Percentiles rank a stretch among this genome's conserved stretches.
Conservation (phyloP, 768 basidiomycete genomes). For the Trichaptum fuscoviolaceum region DNA sequence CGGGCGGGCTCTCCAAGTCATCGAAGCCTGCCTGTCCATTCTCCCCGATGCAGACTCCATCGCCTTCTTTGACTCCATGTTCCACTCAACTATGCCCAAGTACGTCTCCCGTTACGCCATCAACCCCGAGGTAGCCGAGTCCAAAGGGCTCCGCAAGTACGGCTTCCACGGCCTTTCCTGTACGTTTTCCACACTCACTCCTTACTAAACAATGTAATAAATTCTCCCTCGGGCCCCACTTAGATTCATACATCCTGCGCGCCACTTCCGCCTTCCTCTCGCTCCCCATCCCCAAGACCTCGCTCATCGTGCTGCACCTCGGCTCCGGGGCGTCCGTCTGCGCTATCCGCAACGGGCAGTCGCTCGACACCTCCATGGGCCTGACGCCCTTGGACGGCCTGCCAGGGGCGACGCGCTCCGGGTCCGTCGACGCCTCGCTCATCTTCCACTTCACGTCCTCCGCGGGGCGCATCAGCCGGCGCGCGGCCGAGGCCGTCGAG, state of each 20-base stretch:
- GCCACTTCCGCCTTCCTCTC: slow-evolving; percentile 51
- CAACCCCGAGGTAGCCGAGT: slow-evolving; percentile 50
- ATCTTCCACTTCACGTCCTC: slow-evolving; percentile 78
- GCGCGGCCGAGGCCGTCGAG: slow-evolving; percentile 23
- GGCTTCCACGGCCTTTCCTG: slow-evolving; percentile 89
- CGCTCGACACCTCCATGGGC: slow-evolving; percentile 88
- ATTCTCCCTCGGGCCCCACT: no score
- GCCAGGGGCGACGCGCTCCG: slow-evolving; percentile 84
- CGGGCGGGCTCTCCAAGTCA: slow-evolving; percentile 54
- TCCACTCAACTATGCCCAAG: slow-evolving; percentile 69
- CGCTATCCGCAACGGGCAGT: slow-evolving; percentile 65
- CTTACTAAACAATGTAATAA: not conserved
- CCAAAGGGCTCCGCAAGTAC: slow-evolving; percentile 77
- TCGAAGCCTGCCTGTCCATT: slow-evolving; percentile 51
- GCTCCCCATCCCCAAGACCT: slow-evolving; percentile 44
- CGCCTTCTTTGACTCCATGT: slow-evolving; percentile 86
- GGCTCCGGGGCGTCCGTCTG: slow-evolving; percentile 89
- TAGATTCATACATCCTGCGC: slow-evolving; percentile 66
- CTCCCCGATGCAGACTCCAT: slow-evolving; percentile 69
- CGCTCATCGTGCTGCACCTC: slow-evolving; percentile 80
- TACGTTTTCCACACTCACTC: slow-evolving; percentile 22
- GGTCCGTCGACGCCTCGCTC: slow-evolving; percentile 77
- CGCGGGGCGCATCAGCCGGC: slow-evolving; percentile 49
- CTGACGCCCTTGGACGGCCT: slow-evolving; percentile 85
- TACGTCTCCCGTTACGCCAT: slow-evolving; percentile 82